These are phyloP conservation scores for Alternaria brassicicola DNA, from an alignment of 2,329 filamentous ascomycete species.

Conservation along the genomic window DNA sequence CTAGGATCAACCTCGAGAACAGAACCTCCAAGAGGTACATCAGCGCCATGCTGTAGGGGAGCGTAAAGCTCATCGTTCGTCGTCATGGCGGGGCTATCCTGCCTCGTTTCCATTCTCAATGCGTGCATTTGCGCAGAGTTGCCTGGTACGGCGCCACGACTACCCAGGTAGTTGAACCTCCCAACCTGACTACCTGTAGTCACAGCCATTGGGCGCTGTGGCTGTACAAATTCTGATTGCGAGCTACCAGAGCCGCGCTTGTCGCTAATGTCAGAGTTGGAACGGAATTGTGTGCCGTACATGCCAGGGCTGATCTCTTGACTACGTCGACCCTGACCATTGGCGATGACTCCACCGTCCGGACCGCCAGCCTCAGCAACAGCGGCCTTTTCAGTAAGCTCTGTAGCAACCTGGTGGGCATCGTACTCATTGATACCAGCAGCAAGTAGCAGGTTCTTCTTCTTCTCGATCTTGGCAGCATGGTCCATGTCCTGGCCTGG, in stretches of 20 bases:
- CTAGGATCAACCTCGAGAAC: conserved; percentile 18
- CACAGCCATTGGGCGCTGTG: conserved; percentile 13
- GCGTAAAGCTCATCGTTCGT: conserved; percentile 23
- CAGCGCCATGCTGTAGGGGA: conserved; percentile 17
- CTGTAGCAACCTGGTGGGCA: conserved; percentile 18
- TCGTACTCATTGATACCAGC: conserved; percentile 27
- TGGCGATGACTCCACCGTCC: conserved; percentile 11
- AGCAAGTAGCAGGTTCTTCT: conserved; percentile 20
- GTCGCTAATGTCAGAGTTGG: not conserved
- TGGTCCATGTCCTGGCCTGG: conserved; percentile 36
- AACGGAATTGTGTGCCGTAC: conserved; percentile 19
- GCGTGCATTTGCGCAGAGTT: conserved; percentile 9
- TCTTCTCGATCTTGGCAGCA: conserved; percentile 14
- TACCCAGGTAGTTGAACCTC: conserved; percentile 22
- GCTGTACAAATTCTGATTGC: not conserved
- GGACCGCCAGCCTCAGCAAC: conserved; percentile 11
- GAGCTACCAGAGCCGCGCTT: conserved; percentile 17
- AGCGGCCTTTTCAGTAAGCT: conserved; percentile 19
- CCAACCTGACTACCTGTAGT: conserved; percentile 19
- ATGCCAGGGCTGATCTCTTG: conserved; percentile 6
- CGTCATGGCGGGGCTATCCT: conserved; percentile 21
- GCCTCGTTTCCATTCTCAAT: conserved; percentile 8
- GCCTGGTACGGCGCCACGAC: conserved; percentile 11
- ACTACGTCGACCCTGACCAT: conserved; percentile 15
- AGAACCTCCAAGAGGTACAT: conserved; percentile 20